Conservation (phyloP, 306 rosid species). For the Quercus aquifolioides region DNA sequence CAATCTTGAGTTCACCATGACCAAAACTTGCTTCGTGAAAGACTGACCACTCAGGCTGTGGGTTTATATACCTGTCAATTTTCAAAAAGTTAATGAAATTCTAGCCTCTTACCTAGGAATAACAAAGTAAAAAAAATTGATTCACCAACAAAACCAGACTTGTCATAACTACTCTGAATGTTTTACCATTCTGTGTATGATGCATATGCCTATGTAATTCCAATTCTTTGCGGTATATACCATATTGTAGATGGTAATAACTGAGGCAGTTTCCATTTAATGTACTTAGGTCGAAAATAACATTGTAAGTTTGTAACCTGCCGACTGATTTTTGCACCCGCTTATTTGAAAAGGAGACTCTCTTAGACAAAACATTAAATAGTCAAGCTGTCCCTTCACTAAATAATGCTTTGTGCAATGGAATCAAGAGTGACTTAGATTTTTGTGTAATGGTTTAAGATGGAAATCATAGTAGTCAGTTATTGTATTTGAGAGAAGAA, state of each 20-base stretch:
- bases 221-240: neutral
- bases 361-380: neutral
- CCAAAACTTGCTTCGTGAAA: constrained; percentile 94
- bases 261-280: too few species aligned
- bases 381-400: neutral
- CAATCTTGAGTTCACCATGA: constrained; percentile 77
- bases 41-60: constrained; percentile 83
- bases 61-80: constrained; percentile 54
- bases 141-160: neutral
- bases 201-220: neutral
- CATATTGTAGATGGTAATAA: too few species aligned
- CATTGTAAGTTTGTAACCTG: neutral
- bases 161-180: neutral
- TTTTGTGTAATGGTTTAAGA: neutral
- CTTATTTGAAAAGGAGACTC: neutral
- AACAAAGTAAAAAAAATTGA: neutral
- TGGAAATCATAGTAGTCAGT: neutral
- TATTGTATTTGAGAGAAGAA: neutral
- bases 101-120: neutral
- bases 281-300: too few species aligned
- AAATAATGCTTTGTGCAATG: neutral
- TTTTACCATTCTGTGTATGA: neutral
- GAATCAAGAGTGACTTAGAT: neutral
- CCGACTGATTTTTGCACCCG: neutral
- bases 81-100: neutral